Conservation (phyloP, 2,329 filamentous ascomycete species). For the Cladosporium sp. region DNA sequence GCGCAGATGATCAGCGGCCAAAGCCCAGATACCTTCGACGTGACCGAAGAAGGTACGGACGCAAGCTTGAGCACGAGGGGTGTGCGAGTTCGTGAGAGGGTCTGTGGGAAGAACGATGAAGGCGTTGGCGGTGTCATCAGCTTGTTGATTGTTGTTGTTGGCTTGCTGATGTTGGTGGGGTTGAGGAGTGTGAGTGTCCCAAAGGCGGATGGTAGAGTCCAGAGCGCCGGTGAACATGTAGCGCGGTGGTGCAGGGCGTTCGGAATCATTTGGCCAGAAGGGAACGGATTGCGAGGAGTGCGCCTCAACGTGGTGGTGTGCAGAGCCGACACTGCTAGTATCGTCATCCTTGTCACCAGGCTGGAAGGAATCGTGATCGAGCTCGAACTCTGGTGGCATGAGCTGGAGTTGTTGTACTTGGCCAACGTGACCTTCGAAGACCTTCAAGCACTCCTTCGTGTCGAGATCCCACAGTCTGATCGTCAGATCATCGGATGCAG, state of each 20-base stretch:
- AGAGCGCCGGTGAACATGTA: slow-evolving; percentile 94
- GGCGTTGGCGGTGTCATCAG: slow-evolving; percentile 17
- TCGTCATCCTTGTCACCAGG: slow-evolving; percentile 58
- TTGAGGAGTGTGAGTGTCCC: slow-evolving; percentile 65
- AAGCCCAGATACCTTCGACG: slow-evolving; percentile 91
- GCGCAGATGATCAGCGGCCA: slow-evolving; percentile 84
- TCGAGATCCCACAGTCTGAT: slow-evolving; percentile 93
- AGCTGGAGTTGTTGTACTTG: slow-evolving; percentile 91
- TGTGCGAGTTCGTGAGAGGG: slow-evolving; percentile 39
- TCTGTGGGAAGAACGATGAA: slow-evolving; percentile 37
- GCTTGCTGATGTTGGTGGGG: slow-evolving; percentile 24
- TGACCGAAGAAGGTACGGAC: slow-evolving; percentile 95
- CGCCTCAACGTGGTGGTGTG: slow-evolving; percentile 25
- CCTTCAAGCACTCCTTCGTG: slow-evolving; percentile 72
- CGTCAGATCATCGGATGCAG: slow-evolving; percentile 89
- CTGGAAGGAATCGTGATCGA: slow-evolving; percentile 65
- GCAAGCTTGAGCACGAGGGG: slow-evolving; percentile 56
- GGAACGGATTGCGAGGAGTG: slow-evolving; percentile 26
- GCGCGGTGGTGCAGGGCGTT: slow-evolving; percentile 73
- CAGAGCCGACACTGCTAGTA: slow-evolving; percentile 36
- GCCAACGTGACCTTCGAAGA: slow-evolving; percentile 86
- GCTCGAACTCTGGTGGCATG: slow-evolving; percentile 84
- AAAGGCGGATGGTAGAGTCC: slow-evolving; percentile 87
- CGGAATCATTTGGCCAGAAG: slow-evolving; percentile 62
- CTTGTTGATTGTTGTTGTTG: not conserved